Percentiles rank a stretch among this genome's conserved stretches.
These are phyloP conservation scores for Talaromyces trachyspermus DNA, from an alignment of 495 filamentous ascomycete species.

Conservation along the genomic window DNA sequence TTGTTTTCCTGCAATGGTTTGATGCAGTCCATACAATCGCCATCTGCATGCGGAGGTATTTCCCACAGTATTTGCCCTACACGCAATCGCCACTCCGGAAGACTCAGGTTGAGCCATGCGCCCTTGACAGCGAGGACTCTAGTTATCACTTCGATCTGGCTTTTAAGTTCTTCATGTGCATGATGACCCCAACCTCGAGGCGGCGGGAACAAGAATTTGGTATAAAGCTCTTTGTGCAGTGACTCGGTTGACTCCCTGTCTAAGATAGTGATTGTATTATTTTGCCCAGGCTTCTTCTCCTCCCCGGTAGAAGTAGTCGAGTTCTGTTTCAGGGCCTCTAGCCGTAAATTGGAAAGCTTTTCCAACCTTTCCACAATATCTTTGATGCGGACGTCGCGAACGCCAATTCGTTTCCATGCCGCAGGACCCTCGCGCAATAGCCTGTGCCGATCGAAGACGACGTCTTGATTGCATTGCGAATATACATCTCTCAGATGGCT, in stretches of 20 bases:
- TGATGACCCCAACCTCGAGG: constrained; percentile 22
- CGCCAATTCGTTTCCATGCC: constrained; percentile 36
- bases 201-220: constrained; percentile 36
- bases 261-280: constrained; percentile 23
- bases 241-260: constrained; percentile 35
- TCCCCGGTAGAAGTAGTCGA: too few species aligned
- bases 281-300: constrained; percentile 10
- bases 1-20: constrained; percentile 25
- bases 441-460: constrained; percentile 27
- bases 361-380: constrained; percentile 36
- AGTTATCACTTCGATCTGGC: constrained; percentile 44
- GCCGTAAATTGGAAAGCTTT: constrained; percentile 31
- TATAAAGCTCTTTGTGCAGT: constrained; percentile 39
- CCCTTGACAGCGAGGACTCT: constrained; percentile 38
- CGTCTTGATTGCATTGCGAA: constrained; percentile 25
- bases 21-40: constrained; percentile 37
- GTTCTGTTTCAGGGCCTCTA: constrained; percentile 24
- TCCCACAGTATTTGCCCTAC: constrained; percentile 81
- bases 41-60: constrained; percentile 39
- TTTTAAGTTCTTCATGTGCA: constrained; percentile 33
- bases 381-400: constrained; percentile 30
- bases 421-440: constrained; percentile 27
- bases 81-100: constrained; percentile 71
- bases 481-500: constrained; percentile 27
- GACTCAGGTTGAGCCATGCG: constrained; percentile 71